Conservation (phyloP, 345 rosid species). For the Turnera subulata region DNA sequence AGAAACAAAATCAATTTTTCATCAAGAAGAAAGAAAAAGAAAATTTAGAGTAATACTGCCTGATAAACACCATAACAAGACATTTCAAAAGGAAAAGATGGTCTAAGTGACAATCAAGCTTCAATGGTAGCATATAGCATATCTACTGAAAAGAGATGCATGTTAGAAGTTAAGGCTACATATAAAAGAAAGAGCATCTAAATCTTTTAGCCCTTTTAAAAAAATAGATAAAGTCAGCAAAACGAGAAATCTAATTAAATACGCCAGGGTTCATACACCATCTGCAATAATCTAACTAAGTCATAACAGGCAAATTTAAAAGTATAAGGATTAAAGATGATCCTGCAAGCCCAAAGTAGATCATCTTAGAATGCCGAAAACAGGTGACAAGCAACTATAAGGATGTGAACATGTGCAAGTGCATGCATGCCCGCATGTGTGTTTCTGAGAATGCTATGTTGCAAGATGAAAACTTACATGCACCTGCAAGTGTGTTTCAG, state of each 20-base stretch:
- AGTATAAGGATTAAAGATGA: neutral
- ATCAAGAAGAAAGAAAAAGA: conserved; percentile 5
- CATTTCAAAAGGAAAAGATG: conserved; percentile 13
- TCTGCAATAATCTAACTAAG: neutral
- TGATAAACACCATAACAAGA: too few relatives aligned
- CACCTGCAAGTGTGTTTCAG: too few relatives aligned
- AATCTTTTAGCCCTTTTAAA: too few relatives aligned
- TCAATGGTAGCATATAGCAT: too few relatives aligned
- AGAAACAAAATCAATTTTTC: conserved; percentile 19
- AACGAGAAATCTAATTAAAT: neutral
- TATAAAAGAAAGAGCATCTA: too few relatives aligned
- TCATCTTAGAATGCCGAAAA: neutral
- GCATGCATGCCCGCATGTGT: neutral
- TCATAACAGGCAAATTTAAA: neutral
- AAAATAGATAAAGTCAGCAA: neutral
- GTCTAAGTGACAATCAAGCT: too few relatives aligned
- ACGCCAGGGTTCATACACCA: neutral
- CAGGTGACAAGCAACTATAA: neutral
- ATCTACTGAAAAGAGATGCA: too few relatives aligned
- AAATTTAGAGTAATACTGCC: too few relatives aligned
- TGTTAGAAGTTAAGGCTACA: too few relatives aligned
- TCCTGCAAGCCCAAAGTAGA: neutral
- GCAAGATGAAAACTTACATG: neutral
- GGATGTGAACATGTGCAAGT: neutral
- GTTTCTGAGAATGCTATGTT: neutral